Conservation (phyloP, 352 stramenopile species). For the Phytophthora pini region DNA sequence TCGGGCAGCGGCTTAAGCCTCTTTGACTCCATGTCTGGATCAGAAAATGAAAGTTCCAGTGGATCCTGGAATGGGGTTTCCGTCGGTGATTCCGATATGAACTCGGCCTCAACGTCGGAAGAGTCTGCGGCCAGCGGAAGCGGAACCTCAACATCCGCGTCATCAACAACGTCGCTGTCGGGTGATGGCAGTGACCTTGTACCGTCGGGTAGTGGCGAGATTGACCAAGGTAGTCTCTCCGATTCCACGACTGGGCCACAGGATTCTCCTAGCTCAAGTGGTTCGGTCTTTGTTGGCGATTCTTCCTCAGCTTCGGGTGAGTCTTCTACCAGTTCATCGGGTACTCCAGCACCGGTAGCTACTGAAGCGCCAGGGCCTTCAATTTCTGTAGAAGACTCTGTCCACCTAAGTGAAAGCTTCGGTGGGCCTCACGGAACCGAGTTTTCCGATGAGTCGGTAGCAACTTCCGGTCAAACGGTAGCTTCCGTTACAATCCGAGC, state of each 20-base stretch:
- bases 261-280: neutral
- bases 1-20: neutral
- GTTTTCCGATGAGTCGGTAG: slow-evolving; percentile 6
- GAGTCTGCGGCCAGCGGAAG: slow-evolving; percentile 5
- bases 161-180: neutral
- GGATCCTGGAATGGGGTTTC: neutral
- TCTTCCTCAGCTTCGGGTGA: neutral
- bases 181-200: slow-evolving; percentile 3
- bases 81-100: neutral
- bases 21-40: neutral
- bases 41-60: neutral
- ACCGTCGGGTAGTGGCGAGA: neutral
- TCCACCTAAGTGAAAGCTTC: slow-evolving; percentile 18
- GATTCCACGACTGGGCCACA: neutral
- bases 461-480: slow-evolving; percentile 19
- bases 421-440: slow-evolving; percentile 17
- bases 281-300: neutral
- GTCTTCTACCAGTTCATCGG: neutral
- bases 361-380: neutral
- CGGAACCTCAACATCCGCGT: neutral
- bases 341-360: neutral
- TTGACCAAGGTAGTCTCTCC: too few relatives aligned
- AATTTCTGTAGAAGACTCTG: slow-evolving; percentile 13
- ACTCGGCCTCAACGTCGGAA: neutral
- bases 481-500: slow-evolving; percentile 22